Evolutionary conservation across 176 grass and related monocot genomes (phyloP).

Genomic region (Saccharum officinarum): DNA sequence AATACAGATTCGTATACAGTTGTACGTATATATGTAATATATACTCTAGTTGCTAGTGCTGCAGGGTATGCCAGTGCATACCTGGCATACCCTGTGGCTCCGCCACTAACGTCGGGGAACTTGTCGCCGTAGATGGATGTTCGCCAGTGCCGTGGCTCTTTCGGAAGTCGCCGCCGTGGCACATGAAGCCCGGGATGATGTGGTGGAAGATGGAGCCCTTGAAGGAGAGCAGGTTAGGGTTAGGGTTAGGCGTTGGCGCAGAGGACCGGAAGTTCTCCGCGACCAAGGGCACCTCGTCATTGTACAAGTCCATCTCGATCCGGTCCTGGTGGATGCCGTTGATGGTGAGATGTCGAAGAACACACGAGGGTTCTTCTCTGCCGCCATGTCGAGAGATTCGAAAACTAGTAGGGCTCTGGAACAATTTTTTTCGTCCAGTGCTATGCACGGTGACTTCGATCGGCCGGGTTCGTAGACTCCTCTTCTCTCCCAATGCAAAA

Average conservation of each 20-base stretch:
- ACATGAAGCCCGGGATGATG: fast-evolving
- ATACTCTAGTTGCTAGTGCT: too few species aligned
- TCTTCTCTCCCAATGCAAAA: too few species aligned
- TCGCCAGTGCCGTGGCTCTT: too few species aligned
- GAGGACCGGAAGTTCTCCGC: conserved; percentile 77
- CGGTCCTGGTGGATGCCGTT: background rate
- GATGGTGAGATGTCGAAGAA: background rate
- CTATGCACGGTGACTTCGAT: too few species aligned
- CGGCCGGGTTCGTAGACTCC: too few species aligned
- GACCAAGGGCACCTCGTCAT: conserved; percentile 16
- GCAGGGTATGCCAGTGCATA: too few species aligned
- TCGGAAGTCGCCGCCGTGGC: background rate
- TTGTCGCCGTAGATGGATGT: background rate
- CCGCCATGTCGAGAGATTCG: background rate
- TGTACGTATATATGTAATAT: too few species aligned
- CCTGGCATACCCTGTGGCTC: too few species aligned
- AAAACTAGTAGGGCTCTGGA: too few species aligned
- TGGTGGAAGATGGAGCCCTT: background rate
- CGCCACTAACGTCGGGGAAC: background rate
- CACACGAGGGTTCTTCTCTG: background rate
- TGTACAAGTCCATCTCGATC: conserved; percentile 67
- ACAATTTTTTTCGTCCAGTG: too few species aligned
- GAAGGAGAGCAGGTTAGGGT: background rate
- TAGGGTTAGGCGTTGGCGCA: conserved; percentile 23
- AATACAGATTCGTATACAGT: too few species aligned